phyloP scores from a whole-genome alignment of 1,139 yeast species.

The Debaryomycetaceae sp. region DNA sequence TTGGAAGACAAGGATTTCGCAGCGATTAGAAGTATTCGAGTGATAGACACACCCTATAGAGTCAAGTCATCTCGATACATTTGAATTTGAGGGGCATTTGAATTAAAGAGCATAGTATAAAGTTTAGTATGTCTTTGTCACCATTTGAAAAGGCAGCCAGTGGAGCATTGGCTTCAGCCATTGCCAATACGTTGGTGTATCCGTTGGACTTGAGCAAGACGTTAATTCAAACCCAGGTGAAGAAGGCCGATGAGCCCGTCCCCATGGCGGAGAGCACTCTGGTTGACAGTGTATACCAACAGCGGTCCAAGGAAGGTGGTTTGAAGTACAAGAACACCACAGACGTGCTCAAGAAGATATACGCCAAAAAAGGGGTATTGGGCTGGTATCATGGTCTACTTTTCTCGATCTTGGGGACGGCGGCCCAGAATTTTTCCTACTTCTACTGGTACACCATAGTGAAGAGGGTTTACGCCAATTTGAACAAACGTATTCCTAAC shows the following conservation, averaged over 20 bases:
- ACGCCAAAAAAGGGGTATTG: slow-evolving; percentile 55
- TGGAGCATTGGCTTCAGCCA: slow-evolving; percentile 80
- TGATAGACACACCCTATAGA: background rate
- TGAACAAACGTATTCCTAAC: slow-evolving; percentile 37
- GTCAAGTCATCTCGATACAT: background rate
- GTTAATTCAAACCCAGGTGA: slow-evolving; percentile 66
- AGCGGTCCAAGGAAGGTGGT: slow-evolving; percentile 13
- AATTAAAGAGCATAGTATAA: too few species aligned
- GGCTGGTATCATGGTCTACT: slow-evolving; percentile 77
- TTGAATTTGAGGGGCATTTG: background rate
- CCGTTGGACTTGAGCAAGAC: slow-evolving; percentile 76
- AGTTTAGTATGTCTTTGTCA: slow-evolving; percentile 36
- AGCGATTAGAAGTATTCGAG: background rate
- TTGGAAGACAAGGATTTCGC: too few species aligned
- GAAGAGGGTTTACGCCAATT: slow-evolving; percentile 52
- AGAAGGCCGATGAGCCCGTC: slow-evolving; percentile 11
- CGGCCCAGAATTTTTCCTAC: slow-evolving; percentile 78
- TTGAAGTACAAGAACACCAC: slow-evolving; percentile 53
- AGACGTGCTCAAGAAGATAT: slow-evolving; percentile 62
- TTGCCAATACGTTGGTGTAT: slow-evolving; percentile 76
- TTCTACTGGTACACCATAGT: slow-evolving; percentile 85
- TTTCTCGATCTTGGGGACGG: slow-evolving; percentile 69
- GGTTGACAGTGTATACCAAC: slow-evolving; percentile 21
- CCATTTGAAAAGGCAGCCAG: slow-evolving; percentile 75
- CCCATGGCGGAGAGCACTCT: slow-evolving; percentile 3